phyloP scores from a whole-genome alignment of 73 alveolate species.

The Urostyla sp. region DNA sequence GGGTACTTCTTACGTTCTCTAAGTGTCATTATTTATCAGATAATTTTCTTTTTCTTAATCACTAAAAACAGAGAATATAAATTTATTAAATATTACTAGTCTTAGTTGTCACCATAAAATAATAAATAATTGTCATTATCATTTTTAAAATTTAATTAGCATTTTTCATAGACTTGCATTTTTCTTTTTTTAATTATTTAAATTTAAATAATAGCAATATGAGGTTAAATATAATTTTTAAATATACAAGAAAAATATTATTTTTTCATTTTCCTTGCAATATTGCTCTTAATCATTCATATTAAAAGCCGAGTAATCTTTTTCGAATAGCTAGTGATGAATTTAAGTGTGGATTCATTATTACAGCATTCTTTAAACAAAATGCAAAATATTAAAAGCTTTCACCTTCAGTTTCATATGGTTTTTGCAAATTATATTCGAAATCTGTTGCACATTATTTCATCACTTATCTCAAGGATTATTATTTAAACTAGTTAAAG shows the following conservation, averaged over 20 bases:
- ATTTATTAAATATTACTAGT: neutral
- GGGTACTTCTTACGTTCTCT: neutral
- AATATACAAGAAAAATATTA: neutral
- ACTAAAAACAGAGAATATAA: neutral
- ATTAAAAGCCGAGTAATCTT: neutral
- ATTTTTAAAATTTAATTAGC: constrained; percentile 19
- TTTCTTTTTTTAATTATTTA: neutral
- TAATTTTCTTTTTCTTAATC: neutral
- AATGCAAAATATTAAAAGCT: constrained; percentile 19
- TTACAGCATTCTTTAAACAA: constrained; percentile 11
- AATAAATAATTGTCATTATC: neutral
- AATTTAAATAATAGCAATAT: neutral
- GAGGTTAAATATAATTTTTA: neutral
- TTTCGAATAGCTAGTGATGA: neutral
- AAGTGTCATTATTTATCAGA: neutral
- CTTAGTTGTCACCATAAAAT: neutral
- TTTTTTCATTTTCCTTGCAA: neutral
- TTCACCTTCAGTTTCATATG: constrained; percentile 19
- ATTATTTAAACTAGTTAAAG: constrained; percentile 8
- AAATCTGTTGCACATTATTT: constrained; percentile 18
- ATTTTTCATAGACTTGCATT: neutral
- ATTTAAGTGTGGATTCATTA: constrained; percentile 1
- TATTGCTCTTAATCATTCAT: neutral
- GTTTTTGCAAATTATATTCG: constrained; percentile 10
- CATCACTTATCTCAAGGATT: neutral